Evolutionary conservation across 352 stramenopile genomes (phyloP).

Genomic region (Globisporangium camurandrum): DNA sequence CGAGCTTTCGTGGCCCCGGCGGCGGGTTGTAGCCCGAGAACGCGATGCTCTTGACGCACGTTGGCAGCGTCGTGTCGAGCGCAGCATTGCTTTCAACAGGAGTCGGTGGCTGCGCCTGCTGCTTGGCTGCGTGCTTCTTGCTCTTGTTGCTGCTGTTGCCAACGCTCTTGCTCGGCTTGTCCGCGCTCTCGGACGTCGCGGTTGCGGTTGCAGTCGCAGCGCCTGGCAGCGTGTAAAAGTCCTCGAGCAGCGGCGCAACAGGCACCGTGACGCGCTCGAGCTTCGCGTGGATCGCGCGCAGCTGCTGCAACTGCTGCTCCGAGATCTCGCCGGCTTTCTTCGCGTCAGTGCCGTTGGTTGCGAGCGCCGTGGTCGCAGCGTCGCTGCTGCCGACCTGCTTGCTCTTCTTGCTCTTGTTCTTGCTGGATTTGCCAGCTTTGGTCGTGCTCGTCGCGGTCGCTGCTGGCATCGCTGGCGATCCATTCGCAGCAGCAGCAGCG

Average conservation of each 20-base stretch:
- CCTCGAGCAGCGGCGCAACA: slow-evolving; percentile 42
- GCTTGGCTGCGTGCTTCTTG: slow-evolving; percentile 21
- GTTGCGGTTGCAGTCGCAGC: slow-evolving; percentile 4
- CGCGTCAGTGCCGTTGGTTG: too few species aligned
- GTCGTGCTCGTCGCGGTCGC: slow-evolving; percentile 6
- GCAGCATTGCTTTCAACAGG: slow-evolving; percentile 24
- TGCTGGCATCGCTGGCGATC: background rate
- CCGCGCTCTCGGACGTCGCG: background rate
- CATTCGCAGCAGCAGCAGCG: background rate
- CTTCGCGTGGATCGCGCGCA: slow-evolving; percentile 80
- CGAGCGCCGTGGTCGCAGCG: slow-evolving; percentile 10
- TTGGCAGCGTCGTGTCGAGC: slow-evolving; percentile 54
- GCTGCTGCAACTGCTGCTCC: slow-evolving; percentile 69
- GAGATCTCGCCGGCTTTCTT: slow-evolving; percentile 69
- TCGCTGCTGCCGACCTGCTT: slow-evolving; percentile 4
- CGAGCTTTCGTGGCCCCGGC: slow-evolving; percentile 85
- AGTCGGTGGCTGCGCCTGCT: slow-evolving; percentile 23
- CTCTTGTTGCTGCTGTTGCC: slow-evolving; percentile 18
- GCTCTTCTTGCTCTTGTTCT: slow-evolving; percentile 18
- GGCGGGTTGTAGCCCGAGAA: slow-evolving; percentile 94
- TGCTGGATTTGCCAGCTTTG: slow-evolving; percentile 14
- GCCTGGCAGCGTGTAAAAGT: slow-evolving; percentile 61
- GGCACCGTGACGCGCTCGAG: slow-evolving; percentile 71
- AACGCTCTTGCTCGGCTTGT: slow-evolving; percentile 21
- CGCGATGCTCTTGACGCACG: slow-evolving; percentile 87